Percentiles rank a stretch among this genome's conserved stretches.
Evolutionary conservation across 2,329 filamentous ascomycete species (phyloP).

Genomic region (Rosellinia necatrix): DNA sequence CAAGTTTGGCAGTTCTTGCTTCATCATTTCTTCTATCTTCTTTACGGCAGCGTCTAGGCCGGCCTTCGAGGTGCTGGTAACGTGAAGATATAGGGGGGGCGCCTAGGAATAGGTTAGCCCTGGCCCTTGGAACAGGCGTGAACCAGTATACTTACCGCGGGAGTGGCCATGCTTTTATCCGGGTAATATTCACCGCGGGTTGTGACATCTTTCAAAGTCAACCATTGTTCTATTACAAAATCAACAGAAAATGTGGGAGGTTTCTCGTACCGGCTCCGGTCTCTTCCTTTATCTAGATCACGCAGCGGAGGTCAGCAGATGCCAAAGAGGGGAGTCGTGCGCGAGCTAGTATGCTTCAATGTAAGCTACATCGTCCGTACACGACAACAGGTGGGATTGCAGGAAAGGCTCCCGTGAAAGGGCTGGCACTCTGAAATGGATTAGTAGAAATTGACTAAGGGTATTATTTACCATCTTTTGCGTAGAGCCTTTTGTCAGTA

Average conservation of each 20-base stretch:
- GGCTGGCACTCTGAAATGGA: constrained; percentile 52
- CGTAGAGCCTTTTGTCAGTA: constrained; percentile 93
- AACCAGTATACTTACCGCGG: constrained; percentile 68
- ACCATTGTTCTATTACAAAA: constrained; percentile 57
- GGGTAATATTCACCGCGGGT: constrained; percentile 96
- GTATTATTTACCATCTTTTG: constrained; percentile 99
- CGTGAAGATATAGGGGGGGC: constrained; percentile 90
- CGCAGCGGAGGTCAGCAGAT: constrained; percentile 90
- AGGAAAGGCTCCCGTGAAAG: constrained; percentile 42
- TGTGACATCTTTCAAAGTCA: constrained; percentile 89
- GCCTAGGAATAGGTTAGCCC: constrained; percentile 59
- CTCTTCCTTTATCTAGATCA: constrained; percentile 99
- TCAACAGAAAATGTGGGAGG: constrained; percentile 54
- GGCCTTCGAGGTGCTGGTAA: constrained; percentile 89
- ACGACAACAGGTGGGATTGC: constrained; percentile 49
- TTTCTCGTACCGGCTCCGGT: constrained; percentile 97
- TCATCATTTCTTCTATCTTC: constrained; percentile 93
- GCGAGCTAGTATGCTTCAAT: constrained; percentile 67
- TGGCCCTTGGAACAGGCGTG: not conserved
- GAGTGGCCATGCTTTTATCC: constrained; percentile 95
- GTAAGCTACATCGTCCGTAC: constrained; percentile 73
- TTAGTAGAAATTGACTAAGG: constrained; percentile 70
- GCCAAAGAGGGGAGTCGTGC: constrained; percentile 71
- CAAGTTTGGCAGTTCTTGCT: constrained; percentile 91
- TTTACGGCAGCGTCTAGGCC: constrained; percentile 87